Evolutionary conservation across 345 rosid species (phyloP).

Genomic region (Luvunga scandens): DNA sequence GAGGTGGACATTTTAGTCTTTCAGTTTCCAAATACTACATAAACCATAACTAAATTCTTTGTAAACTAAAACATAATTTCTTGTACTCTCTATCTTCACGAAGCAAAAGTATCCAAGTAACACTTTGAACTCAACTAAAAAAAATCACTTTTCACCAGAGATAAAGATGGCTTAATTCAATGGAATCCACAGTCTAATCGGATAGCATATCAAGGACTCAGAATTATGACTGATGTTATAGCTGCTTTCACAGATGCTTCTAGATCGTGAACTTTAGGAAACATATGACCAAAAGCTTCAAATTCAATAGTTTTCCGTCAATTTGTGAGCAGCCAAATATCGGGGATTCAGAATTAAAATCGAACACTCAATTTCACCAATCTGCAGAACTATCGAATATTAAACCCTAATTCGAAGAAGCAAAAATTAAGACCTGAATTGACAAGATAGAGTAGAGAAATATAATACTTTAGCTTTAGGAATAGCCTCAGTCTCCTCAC

Average conservation of each 20-base stretch:
- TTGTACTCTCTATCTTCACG: too few relatives aligned
- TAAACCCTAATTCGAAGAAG: not conserved
- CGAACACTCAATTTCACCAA: not conserved
- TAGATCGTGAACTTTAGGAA: not conserved
- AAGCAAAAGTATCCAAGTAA: too few relatives aligned
- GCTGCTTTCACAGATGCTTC: not conserved
- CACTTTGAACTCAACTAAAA: not conserved
- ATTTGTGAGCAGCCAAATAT: not conserved
- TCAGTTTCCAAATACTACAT: not conserved
- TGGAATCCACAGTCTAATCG: not conserved
- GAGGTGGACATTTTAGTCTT: not conserved
- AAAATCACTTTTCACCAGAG: not conserved
- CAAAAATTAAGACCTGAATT: not conserved
- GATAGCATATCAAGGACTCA: not conserved
- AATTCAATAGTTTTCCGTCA: not conserved
- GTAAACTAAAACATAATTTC: not conserved
- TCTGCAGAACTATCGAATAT: not conserved
- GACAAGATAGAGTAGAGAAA: not conserved
- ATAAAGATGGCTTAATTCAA: not conserved
- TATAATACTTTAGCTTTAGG: conserved; percentile 74
- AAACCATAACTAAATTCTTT: not conserved
- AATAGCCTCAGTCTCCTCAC: conserved; percentile 73
- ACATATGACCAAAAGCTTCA: not conserved
- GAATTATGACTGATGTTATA: not conserved
- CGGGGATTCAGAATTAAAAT: not conserved